phyloP scores from a whole-genome alignment of 805 yeast species.

The Schizosaccharomyces cryophilus region DNA sequence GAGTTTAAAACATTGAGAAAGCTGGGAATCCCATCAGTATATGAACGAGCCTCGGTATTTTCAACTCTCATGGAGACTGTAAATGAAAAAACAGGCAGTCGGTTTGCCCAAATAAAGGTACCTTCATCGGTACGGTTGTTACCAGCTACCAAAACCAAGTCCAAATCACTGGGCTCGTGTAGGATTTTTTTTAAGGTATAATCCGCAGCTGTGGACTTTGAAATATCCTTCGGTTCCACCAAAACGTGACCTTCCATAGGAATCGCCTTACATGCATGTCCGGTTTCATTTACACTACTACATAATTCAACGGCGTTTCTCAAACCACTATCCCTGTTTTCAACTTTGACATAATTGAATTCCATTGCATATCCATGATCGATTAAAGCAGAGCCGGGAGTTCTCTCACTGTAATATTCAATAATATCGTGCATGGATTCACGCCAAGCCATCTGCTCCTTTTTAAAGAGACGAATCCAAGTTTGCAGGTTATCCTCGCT shows the following conservation, averaged over 20 bases:
- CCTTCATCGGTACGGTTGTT: slow-evolving; percentile 2
- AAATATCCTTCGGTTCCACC: slow-evolving; percentile 2
- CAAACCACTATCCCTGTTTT: slow-evolving; percentile 24
- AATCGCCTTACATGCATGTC: slow-evolving; percentile 44
- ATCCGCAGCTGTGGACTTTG: slow-evolving; percentile 8
- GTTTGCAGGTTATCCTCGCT: slow-evolving; percentile 11
- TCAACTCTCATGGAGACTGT: background rate
- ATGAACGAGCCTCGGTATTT: background rate
- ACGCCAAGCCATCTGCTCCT: slow-evolving; percentile 18
- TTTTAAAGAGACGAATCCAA: slow-evolving; percentile 42
- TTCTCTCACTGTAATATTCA: slow-evolving; percentile 40
- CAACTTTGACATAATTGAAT: slow-evolving; percentile 46
- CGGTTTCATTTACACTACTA: slow-evolving; percentile 59
- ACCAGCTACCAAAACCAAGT: background rate
- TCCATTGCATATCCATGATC: slow-evolving; percentile 53
- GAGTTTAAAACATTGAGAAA: background rate
- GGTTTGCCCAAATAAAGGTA: slow-evolving; percentile 1
- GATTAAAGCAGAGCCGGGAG: slow-evolving; percentile 54
- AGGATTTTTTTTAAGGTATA: background rate
- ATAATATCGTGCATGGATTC: slow-evolving; percentile 25
- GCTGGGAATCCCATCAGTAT: background rate
- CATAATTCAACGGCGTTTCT: slow-evolving; percentile 62
- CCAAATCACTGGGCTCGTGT: background rate
- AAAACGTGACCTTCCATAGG: slow-evolving; percentile 4
- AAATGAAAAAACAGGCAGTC: background rate